phyloP scores from a whole-genome alignment of 139 green algal genomes.

The Coelastrella sp. region DNA sequence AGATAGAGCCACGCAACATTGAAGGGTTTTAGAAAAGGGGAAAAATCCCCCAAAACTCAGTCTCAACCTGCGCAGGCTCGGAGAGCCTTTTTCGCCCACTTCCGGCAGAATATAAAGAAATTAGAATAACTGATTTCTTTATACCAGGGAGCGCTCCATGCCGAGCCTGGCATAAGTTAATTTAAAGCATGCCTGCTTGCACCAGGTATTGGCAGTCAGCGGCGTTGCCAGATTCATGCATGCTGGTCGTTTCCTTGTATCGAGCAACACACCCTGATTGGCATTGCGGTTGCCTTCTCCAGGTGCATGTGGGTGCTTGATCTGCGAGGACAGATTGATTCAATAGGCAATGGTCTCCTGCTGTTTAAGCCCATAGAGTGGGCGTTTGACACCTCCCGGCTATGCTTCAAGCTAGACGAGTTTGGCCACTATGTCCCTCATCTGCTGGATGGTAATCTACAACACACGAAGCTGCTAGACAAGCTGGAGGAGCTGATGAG shows the following conservation, averaged over 20 bases:
- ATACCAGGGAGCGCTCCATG: neutral
- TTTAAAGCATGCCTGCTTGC: neutral
- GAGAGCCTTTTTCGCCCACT: too few species aligned
- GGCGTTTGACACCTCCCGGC: constrained; percentile 30
- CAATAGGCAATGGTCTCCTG: constrained; percentile 28
- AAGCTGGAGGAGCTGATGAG: constrained; percentile 26
- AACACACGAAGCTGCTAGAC: constrained; percentile 8
- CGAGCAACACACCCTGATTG: neutral
- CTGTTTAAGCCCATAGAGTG: constrained; percentile 41
- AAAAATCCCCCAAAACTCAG: too few species aligned
- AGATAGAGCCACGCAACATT: too few species aligned
- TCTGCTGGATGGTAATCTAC: constrained; percentile 7
- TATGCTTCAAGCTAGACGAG: neutral
- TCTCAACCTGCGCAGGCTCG: too few species aligned
- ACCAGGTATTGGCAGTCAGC: neutral
- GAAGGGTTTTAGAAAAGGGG: too few species aligned
- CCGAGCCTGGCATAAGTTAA: neutral
- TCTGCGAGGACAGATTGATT: constrained; percentile 7
- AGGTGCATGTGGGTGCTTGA: constrained; percentile 1
- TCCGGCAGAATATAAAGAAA: too few species aligned
- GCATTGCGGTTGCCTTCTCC: neutral
- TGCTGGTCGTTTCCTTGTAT: neutral
- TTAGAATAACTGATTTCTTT: neutral
- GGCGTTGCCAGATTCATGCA: neutral
- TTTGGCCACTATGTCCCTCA: constrained; percentile 20